Evolutionary conservation across 352 stramenopile species (phyloP), one percentile per base, ranked within the genome.

Genomic region (Phytophthora syringae): DNA sequence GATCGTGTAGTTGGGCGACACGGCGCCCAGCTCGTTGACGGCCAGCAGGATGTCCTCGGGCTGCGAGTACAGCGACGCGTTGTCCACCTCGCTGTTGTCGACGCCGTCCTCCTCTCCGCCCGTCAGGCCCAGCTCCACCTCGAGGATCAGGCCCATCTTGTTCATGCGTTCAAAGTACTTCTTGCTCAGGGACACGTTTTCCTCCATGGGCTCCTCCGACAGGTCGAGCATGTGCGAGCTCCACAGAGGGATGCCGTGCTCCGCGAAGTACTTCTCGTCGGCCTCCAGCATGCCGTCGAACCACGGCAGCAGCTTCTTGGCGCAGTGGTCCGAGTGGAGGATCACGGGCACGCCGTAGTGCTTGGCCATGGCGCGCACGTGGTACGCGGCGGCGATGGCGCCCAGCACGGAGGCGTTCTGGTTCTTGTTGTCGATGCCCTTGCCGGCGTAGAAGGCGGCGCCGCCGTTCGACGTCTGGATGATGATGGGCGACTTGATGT

Each of bases 181-280:
- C 84, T 98, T 98, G 84, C 91, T 98, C 67, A 98, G 98, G 56
- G 74, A 80, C 53, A 99, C 98, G 85, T 99, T 99, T 77, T 99
- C 97, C 75, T 99, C 96, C 60, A 99, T 87, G 44, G 95, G 79
- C 79, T 99, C 97, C 76, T 99, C 97, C 61, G 95, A 99, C 81
- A 99, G 86, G 74, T 99, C 97, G 68, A 99, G 90, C 97, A 99
- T 99, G 90, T 99, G 97, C 55, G 91, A 98, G 60, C 85, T 98
- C 85, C 98, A 99, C 67, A 99, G 90, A 44, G 97, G 95, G 57
- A 97, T 88, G 64, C 96, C 97, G 72, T 98, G 91, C 64, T 89
- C 77, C 43, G 80, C 83, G 73, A 98, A 99, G 93, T 99, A 98
- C 72, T 97, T 92, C 82, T 99, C 96, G 64, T 97, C 92, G 24